A percentile compares a stretch with the other conserved stretches of the same genome.
Conservation (phyloP, 805 yeast genomes). For the Ascoidea rubescens region DNA sequence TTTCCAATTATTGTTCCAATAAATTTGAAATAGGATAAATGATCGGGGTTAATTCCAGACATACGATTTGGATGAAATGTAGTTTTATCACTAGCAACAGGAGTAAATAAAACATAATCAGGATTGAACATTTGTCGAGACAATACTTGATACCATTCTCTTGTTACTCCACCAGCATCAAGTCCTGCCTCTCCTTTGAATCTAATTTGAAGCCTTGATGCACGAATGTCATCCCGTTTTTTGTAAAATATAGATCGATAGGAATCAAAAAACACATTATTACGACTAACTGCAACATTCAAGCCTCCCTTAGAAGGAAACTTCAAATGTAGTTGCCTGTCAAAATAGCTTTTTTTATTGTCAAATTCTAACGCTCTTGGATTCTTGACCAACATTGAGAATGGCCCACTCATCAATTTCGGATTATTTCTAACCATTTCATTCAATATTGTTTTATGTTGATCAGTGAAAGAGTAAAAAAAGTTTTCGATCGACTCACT, state of each 20-base stretch:
- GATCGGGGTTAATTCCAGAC: conserved; percentile 88
- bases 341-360: conserved; percentile 79
- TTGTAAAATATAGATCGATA: conserved; percentile 74
- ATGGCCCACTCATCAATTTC: conserved; percentile 90
- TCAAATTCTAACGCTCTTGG: conserved; percentile 89
- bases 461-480: conserved; percentile 78
- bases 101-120: conserved; percentile 81
- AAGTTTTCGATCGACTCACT: conserved; percentile 64
- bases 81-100: conserved; percentile 83
- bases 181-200: conserved; percentile 92
- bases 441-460: conserved; percentile 76
- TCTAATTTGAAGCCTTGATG: conserved; percentile 61
- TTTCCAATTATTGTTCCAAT: conserved; percentile 91
- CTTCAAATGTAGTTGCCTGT: conserved; percentile 49
- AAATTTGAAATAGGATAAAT: conserved; percentile 82
- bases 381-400: conserved; percentile 75
- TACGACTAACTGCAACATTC: conserved; percentile 63
- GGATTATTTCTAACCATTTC: conserved; percentile 88
- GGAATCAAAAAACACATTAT: conserved; percentile 84
- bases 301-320: conserved; percentile 29
- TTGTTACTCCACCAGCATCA: conserved; percentile 95
- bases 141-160: conserved; percentile 95
- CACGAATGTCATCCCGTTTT: conserved; percentile 55
- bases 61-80: conserved; percentile 93
- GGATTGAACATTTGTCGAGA: conserved; percentile 94